phyloP scores from a whole-genome alignment of 768 basidiomycete genomes.

The Zangia roseola region DNA sequence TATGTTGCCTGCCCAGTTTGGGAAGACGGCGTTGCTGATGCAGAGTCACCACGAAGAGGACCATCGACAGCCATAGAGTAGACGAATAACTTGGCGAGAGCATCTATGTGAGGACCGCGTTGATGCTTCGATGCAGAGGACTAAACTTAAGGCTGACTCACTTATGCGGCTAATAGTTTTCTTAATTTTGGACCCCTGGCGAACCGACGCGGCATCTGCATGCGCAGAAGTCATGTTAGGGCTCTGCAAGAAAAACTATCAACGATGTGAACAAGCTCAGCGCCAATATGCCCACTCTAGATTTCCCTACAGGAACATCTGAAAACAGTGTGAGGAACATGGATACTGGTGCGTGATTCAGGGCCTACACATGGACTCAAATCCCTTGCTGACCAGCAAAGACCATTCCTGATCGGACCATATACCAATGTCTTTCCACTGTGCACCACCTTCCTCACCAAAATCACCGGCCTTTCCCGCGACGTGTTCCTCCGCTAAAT shows the following conservation, averaged over 20 bases:
- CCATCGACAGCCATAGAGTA: constrained; percentile 90
- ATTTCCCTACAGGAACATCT: constrained; percentile 54
- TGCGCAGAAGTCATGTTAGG: constrained; percentile 64
- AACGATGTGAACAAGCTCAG: neutral
- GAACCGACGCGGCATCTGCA: constrained; percentile 63
- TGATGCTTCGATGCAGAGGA: neutral
- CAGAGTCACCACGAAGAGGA: constrained; percentile 46
- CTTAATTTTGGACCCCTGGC: constrained; percentile 61
- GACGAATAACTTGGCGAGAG: constrained; percentile 81
- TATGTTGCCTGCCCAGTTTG: constrained; percentile 50
- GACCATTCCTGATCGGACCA: constrained; percentile 86
- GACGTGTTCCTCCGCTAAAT: constrained; percentile 71
- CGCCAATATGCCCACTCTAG: constrained; percentile 45
- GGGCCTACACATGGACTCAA: constrained; percentile 70
- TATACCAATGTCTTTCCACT: constrained; percentile 86
- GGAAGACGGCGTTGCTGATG: constrained; percentile 66
- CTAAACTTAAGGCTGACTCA: constrained; percentile 23
- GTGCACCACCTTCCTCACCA: constrained; percentile 54
- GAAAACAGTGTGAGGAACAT: constrained; percentile 38
- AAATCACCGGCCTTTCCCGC: constrained; percentile 54
- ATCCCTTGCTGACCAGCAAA: constrained; percentile 75
- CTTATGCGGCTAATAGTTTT: constrained; percentile 65
- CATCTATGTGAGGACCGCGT: constrained; percentile 42
- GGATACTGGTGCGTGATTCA: neutral
- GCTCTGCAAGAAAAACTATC: constrained; percentile 39